phyloP scores from a whole-genome alignment of 2,329 filamentous ascomycete genomes.

The Ascochyta rabiei region DNA sequence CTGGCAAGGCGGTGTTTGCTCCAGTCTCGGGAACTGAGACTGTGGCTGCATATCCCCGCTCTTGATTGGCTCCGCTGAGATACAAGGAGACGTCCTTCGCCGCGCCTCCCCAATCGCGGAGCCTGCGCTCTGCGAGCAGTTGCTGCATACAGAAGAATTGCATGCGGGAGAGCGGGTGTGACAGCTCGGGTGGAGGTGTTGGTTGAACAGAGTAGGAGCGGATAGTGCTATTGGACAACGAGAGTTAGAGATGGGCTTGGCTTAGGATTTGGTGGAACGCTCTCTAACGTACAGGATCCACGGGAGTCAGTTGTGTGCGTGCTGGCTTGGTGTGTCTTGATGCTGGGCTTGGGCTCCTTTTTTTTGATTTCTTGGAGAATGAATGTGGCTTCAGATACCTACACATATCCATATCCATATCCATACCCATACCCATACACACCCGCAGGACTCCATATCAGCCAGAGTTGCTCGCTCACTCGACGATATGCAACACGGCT shows the following conservation, averaged over 20 bases:
- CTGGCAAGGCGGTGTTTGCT: neutral
- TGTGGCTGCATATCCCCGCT: neutral
- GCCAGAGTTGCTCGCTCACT: neutral
- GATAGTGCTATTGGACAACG: neutral
- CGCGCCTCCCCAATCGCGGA: neutral
- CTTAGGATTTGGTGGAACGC: neutral
- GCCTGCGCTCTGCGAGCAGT: neutral
- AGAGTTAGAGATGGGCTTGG: neutral
- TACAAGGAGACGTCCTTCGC: constrained; percentile 1
- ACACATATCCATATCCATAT: too few species aligned
- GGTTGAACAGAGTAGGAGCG: neutral
- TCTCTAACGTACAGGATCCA: neutral
- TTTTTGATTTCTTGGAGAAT: too few species aligned
- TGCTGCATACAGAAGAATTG: neutral
- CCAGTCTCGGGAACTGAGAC: neutral
- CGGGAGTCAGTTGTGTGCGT: neutral
- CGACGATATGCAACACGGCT: neutral
- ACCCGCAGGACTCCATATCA: too few species aligned
- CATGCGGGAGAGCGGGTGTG: neutral
- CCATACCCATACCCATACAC: too few species aligned
- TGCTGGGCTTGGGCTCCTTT: too few species aligned
- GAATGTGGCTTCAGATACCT: too few species aligned
- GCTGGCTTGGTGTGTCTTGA: neutral
- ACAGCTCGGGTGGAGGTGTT: neutral
- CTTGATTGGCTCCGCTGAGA: neutral